These are phyloP conservation scores for barrel medic (Medicago truncatula) DNA, from an alignment of 306 rosid species.

Conservation along the genomic window DNA sequence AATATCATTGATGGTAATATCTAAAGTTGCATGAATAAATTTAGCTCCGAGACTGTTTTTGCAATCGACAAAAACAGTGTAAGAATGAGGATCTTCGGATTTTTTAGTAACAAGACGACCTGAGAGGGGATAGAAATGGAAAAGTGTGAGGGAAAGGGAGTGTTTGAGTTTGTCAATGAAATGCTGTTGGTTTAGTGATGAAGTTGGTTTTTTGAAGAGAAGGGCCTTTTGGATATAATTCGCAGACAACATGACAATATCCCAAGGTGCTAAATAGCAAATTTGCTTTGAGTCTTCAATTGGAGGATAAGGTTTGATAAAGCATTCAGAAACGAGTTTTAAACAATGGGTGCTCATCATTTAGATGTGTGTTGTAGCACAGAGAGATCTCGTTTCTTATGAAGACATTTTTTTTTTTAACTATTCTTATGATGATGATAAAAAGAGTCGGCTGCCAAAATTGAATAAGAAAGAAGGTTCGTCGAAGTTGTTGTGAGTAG, in stretches of 20 bases:
- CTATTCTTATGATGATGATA: no score
- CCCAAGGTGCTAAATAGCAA: conserved; percentile 52
- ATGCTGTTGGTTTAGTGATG: neutral
- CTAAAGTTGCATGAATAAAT: conserved; percentile 56
- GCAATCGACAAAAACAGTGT: conserved; percentile 53
- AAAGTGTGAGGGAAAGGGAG: conserved; percentile 59
- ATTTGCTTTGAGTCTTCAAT: neutral
- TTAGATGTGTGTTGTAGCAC: neutral
- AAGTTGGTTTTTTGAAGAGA: conserved; percentile 58
- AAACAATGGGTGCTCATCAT: neutral
- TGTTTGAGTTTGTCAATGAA: conserved; percentile 50
- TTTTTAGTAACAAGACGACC: conserved; percentile 53
- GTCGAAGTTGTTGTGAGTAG: no score
- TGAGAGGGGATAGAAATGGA: conserved; percentile 68
- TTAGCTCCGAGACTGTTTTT: conserved; percentile 47
- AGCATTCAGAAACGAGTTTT: conserved; percentile 41
- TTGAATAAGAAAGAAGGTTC: no score
- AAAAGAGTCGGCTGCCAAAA: no score
- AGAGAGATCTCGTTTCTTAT: neutral
- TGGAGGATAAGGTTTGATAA: conserved; percentile 41
- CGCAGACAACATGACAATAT: conserved; percentile 51
- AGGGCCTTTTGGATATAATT: conserved; percentile 73
- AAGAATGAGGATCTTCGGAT: conserved; percentile 36
- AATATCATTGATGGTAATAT: conserved; percentile 49
- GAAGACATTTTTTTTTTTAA: no score